Evolutionary conservation across 139 green algal genomes (phyloP), one percentile per base, ranked within the genome.

Genomic region (Nannochloris sp.): DNA sequence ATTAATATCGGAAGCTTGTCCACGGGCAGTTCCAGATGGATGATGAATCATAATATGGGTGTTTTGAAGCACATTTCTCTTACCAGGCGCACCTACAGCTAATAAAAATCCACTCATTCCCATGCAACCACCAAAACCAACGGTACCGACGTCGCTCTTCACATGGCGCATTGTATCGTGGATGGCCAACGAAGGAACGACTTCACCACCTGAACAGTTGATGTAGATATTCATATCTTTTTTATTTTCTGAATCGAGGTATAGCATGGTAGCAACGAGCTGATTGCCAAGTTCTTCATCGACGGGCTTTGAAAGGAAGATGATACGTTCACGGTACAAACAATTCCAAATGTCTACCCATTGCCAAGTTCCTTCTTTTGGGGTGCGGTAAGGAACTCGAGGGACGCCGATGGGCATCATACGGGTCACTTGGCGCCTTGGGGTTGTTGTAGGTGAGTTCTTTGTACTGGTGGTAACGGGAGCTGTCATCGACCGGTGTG

Each of bases 101-200:
- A 99, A 81, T 70, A 99, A 73, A 72, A 98, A 97, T n/a, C 89
- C 92, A 29, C 78, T 89, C 90, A 97, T 98, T 46, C 90, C 92
- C 65, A 96, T 87, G 70, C 87, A 95, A 37, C 87, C 81, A 34
- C 94, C 94, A 72, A 98, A 97, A 64, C 87, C 92, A 3, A 98
- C 86, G 4, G 93, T 97, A 31, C 80, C 85, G 23, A 96, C 91
- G 63, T 91, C 85, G 65, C 74, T 90, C 70, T 86, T 84, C 27
- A 97, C 78, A 78, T 96, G 87, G 60, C 87, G 81, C 87, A 99
- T 97, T 2, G 94, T 98, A 85, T 99, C 94, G 67, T 96, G 88
- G 51, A 99, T 75, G 12, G 94, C 91, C 29, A 99, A 80, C 30
- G 80, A 90, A 7, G 94, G 91, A 32, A 95, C 88, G 23, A 96